A percentile compares a stretch with the other conserved stretches of the same genome.
These are phyloP conservation scores for Alternaria postmessia DNA, from an alignment of 2,329 filamentous ascomycete species.

Conservation along the genomic window DNA sequence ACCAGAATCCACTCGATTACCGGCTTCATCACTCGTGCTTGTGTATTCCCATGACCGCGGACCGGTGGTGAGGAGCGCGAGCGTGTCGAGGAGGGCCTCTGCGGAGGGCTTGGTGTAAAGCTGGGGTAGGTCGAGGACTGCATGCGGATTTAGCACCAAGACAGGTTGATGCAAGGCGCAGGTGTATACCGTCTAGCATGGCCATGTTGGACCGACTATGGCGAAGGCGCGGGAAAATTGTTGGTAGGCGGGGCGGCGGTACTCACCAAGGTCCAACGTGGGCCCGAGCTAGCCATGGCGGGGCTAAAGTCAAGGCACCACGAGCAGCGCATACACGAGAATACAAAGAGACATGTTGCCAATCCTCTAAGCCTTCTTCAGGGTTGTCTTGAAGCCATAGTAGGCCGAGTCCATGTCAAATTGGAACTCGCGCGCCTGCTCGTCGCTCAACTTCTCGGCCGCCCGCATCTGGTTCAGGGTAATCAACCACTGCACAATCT, in stretches of 20 bases:
- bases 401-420: conserved; percentile 96
- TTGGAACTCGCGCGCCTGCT: conserved; percentile 86
- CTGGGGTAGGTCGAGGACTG: conserved; percentile 80
- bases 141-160: conserved; percentile 20
- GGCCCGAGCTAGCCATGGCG: conserved; percentile 27
- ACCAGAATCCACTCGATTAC: conserved; percentile 5
- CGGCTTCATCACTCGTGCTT: conserved; percentile 31
- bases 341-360: neutral
- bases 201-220: conserved; percentile 30
- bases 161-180: neutral
- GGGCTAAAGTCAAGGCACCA: conserved; percentile 9
- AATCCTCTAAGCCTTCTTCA: conserved; percentile 56
- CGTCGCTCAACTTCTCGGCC: conserved; percentile 85
- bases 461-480: conserved; percentile 97
- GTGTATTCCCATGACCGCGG: conserved; percentile 72
- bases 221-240: conserved; percentile 14
- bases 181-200: conserved; percentile 37
- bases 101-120: conserved; percentile 78
- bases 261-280: conserved; percentile 19
- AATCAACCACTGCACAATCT: conserved; percentile 99
- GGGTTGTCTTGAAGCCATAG: conserved; percentile 85
- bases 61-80: conserved; percentile 71
- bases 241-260: conserved; percentile 14
- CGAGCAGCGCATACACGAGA: neutral
- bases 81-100: conserved; percentile 67